phyloP scores from a whole-genome alignment of 2,329 filamentous ascomycete species.

The Hymenoscyphus scutula region DNA sequence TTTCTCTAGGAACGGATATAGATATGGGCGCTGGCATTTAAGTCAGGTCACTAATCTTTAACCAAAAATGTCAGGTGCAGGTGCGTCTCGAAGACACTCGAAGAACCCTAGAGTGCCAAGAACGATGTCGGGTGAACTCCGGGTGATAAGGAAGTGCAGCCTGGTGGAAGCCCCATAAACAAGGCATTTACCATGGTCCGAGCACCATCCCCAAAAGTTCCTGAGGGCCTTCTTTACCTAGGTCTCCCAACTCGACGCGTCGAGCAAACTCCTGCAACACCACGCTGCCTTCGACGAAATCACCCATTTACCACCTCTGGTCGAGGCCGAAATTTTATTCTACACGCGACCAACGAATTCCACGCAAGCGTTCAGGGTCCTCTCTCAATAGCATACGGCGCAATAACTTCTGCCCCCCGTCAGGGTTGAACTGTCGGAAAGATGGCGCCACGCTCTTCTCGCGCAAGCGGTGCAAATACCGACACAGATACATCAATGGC shows the following conservation, averaged over 20 bases:
- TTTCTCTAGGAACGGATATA: too few species aligned
- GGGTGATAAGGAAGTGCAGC: too few species aligned
- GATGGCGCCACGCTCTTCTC: constrained; percentile 56
- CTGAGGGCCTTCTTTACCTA: too few species aligned
- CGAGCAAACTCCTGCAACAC: constrained; percentile 2
- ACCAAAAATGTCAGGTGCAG: too few species aligned
- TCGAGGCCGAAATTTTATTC: constrained; percentile 15
- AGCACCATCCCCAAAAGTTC: too few species aligned
- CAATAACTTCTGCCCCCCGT: constrained; percentile 24
- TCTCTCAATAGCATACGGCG: constrained; percentile 19
- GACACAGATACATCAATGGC: constrained; percentile 57
- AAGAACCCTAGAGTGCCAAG: too few species aligned
- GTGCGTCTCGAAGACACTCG: neutral
- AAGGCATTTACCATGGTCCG: too few species aligned
- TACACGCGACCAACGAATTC: constrained; percentile 18
- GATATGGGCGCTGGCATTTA: neutral
- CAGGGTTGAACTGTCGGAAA: constrained; percentile 33
- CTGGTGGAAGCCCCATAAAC: too few species aligned
- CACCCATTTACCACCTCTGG: constrained; percentile 20
- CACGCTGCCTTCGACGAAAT: constrained; percentile 3
- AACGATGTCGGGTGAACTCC: too few species aligned
- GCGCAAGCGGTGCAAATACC: constrained; percentile 46
- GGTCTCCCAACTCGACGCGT: constrained; percentile 9
- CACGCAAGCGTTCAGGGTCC: neutral
- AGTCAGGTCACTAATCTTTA: neutral